A percentile compares a stretch with the other conserved stretches of the same genome.
Conservation (phyloP, 495 filamentous ascomycete genomes). For the Penicillium cinerascens region DNA sequence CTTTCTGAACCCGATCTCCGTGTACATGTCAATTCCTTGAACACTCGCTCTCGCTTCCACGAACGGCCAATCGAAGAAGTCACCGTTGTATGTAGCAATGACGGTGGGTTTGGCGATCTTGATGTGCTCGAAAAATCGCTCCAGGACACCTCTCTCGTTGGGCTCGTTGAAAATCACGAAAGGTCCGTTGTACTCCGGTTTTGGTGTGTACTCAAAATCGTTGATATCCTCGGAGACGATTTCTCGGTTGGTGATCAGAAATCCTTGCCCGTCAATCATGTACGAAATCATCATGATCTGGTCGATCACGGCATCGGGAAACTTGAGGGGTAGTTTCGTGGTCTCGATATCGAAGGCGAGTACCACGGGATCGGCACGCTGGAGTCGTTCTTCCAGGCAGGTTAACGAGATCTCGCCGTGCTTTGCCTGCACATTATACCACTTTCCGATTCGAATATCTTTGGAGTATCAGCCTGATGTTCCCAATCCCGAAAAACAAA, state of each 20-base stretch:
- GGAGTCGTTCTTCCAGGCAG: conserved; percentile 83
- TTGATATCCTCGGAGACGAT: conserved; percentile 97
- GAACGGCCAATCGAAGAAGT: conserved; percentile 99
- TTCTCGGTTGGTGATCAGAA: conserved; percentile 96
- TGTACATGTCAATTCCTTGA: conserved; percentile 98
- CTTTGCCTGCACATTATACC: conserved; percentile 94
- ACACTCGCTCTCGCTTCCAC: conserved; percentile 90
- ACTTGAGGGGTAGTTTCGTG: conserved; percentile 93
- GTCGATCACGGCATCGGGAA: conserved; percentile 92
- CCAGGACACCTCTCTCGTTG: conserved; percentile 80
- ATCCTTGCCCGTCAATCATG: conserved; percentile 99
- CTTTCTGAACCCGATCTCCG: conserved; percentile 92
- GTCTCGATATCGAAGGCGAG: conserved; percentile 99
- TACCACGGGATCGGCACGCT: conserved; percentile 88
- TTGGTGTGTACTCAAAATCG: conserved; percentile 98
- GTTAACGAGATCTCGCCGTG: conserved; percentile 79
- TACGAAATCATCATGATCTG: conserved; percentile 99
- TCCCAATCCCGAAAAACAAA: not conserved
- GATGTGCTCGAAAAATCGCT: conserved; percentile 92
- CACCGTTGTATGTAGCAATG: conserved; percentile 99
- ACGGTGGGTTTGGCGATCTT: conserved; percentile 93
- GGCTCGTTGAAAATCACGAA: conserved; percentile 99
- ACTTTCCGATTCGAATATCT: conserved; percentile 95
- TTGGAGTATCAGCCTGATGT: conserved; percentile 11
- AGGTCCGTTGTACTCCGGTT: conserved; percentile 87